Base-by-base conservation (phyloP, 306 rosid species). In the Begonia peltatifolia region DNA sequence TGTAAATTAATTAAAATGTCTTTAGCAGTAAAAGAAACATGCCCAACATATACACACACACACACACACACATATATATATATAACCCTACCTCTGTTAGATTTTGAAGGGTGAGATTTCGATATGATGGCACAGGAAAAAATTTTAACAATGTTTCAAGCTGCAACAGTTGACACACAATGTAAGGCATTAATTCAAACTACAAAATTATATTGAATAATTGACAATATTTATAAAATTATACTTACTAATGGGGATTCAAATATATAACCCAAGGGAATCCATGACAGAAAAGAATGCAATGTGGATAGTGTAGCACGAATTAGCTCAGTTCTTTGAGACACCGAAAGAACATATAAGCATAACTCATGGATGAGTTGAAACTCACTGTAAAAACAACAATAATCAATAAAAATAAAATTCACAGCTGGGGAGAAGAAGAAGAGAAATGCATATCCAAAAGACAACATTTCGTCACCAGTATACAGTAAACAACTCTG, bases 241-340 rank as follows among this genome's bases (percentile, higher is more conserved):
- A 47, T 12, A 73, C 88, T 25, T 59, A 92, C 99, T 87, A 92
- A 67, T 3, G 94, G 88, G 58, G 99, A 92, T 71, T 86, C 99
- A 75, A 92, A 92, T 59, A 92, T 83, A 62, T 86, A 92, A 41
- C 99, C 99, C 79, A 92, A 68, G 47, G 99, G 99, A 79, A 92
- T 92, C 99, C 99, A 92, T 30, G 99, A 79, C 60, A 92, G 88
- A 61, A 86, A 92, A 54, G 96, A 95, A 78, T 92, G 99, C 71
- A 92, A 70, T 41, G 99, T 92, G 42, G 99, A 81, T 41, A 92
- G 55, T 17, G 99, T 92, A 15, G 99, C 94, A 3, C 99, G 84
- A 48, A 92, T 75, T 62, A 92, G 96, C 73, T 92, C 99, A 15
- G 94, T 57, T 65, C 93, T 79, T 68, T 86, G 99, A 56, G 99